Percentiles rank a stretch among this genome's conserved stretches.
phyloP scores from a whole-genome alignment of 139 green algal genomes.

The Closterium sp. region DNA sequence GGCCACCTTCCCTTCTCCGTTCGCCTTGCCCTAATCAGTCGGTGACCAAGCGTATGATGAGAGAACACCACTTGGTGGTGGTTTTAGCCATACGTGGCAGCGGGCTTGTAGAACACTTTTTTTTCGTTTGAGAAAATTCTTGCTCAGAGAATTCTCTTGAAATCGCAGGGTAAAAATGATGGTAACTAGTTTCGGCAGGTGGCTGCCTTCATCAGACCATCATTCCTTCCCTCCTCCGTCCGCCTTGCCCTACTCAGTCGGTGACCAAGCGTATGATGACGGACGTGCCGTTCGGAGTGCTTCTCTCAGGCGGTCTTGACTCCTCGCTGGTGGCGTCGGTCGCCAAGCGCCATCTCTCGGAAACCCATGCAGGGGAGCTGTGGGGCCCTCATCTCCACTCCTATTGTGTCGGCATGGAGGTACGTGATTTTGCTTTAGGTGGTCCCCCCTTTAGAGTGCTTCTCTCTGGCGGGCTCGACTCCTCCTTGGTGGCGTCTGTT shows the following conservation, averaged over 20 bases:
- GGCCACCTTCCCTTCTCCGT: too few species aligned
- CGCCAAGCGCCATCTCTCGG: constrained; percentile 61
- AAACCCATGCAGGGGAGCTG: constrained; percentile 28
- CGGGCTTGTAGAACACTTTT: too few species aligned
- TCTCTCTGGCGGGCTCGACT: constrained; percentile 78
- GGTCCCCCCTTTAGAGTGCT: constrained; percentile 88
- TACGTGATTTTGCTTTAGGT: too few species aligned
- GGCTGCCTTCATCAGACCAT: constrained; percentile 66
- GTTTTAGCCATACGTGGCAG: too few species aligned
- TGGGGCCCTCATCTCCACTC: too few species aligned
- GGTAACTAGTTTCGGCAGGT: too few species aligned
- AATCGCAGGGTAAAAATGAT: too few species aligned
- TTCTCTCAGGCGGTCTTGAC: constrained; percentile 82
- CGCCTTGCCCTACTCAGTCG: constrained; percentile 41
- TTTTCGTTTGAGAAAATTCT: too few species aligned
- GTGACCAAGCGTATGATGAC: constrained; percentile 81
- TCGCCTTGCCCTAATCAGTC: too few species aligned
- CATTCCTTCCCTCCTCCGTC: not conserved
- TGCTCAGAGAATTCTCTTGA: too few species aligned
- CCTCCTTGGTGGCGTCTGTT: too few species aligned
- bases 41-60: constrained; percentile 80
- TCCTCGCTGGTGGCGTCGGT: constrained; percentile 87
- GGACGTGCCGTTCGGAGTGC: constrained; percentile 87
- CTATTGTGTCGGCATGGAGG: too few species aligned
- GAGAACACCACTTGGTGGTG: constrained; percentile 88